phyloP scores from a whole-genome alignment of 192 early-diverging fungal species.

The Hyaloraphidium curvatum region DNA sequence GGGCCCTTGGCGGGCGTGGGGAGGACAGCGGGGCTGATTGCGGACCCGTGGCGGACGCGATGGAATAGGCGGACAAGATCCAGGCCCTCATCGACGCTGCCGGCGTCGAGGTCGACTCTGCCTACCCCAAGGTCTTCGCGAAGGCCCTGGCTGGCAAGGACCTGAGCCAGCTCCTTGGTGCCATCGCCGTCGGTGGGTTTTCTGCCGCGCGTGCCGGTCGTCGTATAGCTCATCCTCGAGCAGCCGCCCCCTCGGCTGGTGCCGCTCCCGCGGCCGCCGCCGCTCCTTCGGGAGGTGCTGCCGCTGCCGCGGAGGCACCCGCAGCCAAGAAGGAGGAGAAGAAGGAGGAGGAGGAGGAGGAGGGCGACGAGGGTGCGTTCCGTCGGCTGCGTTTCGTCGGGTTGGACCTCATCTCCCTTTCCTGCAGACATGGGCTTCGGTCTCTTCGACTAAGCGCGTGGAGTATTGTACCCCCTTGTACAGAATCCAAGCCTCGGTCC shows the following conservation, averaged over 20 bases:
- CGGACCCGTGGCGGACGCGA: not conserved
- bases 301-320: conserved; percentile 22
- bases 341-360: conserved; percentile 33
- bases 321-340: conserved; percentile 25
- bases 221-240: not conserved
- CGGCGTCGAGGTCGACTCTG: conserved; percentile 73
- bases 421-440: not conserved
- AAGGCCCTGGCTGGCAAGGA: conserved; percentile 94
- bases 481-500: no score
- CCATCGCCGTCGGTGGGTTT: not conserved
- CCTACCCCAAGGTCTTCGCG: conserved; percentile 93
- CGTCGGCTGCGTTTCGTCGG: conserved; percentile 6
- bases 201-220: not conserved
- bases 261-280: conserved; percentile 31
- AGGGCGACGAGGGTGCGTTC: conserved; percentile 29
- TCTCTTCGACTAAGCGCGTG: conserved; percentile 28
- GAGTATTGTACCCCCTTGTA: no score
- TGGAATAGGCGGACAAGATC: conserved; percentile 79
- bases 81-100: conserved; percentile 77
- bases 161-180: conserved; percentile 55
- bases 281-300: conserved; percentile 25
- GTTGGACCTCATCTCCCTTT: not conserved
- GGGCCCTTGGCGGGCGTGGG: not conserved
- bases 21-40: not conserved
- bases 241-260: conserved; percentile 19